Evolutionary conservation across 495 filamentous ascomycete species (phyloP).

Genomic region (Friedmanniomyces endolithicus): DNA sequence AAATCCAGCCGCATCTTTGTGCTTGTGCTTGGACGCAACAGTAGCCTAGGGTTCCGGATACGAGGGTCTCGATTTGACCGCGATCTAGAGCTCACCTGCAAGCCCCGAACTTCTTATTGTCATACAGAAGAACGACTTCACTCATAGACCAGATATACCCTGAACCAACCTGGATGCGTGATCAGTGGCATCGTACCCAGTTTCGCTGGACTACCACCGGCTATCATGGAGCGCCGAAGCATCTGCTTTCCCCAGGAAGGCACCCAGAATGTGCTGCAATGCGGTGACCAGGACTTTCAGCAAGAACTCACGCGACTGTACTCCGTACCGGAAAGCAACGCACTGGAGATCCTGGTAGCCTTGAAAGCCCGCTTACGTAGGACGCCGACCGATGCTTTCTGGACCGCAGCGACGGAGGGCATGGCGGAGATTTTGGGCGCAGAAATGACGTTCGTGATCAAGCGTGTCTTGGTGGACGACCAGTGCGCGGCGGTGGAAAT

Average conservation of each 20-base stretch:
- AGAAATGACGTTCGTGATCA: slow-evolving; percentile 62
- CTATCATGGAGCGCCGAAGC: slow-evolving; percentile 12
- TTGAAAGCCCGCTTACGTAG: slow-evolving; percentile 49
- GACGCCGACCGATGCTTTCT: slow-evolving; percentile 50
- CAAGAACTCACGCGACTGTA: slow-evolving; percentile 37
- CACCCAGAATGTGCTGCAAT: slow-evolving; percentile 7
- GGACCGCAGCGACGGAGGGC: slow-evolving; percentile 54
- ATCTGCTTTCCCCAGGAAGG: slow-evolving; percentile 14
- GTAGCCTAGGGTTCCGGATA: background rate
- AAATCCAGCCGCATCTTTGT: background rate
- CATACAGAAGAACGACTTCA: background rate
- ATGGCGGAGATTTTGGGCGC: slow-evolving; percentile 50
- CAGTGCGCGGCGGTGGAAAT: slow-evolving; percentile 43
- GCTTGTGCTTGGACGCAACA: background rate
- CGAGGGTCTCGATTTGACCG: background rate
- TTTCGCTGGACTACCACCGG: too few species aligned
- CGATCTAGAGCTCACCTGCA: background rate
- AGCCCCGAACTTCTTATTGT: background rate
- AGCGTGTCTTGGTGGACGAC: slow-evolving; percentile 51
- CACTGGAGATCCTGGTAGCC: slow-evolving; percentile 47
- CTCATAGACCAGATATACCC: background rate
- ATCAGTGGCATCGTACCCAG: background rate
- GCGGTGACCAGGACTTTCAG: slow-evolving; percentile 39
- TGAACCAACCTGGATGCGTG: background rate
- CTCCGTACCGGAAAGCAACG: slow-evolving; percentile 44